Percentiles rank a stretch among this genome's conserved stretches.
phyloP scores from a whole-genome alignment of 352 stramenopile species.

The Plasmopara halstedii region DNA sequence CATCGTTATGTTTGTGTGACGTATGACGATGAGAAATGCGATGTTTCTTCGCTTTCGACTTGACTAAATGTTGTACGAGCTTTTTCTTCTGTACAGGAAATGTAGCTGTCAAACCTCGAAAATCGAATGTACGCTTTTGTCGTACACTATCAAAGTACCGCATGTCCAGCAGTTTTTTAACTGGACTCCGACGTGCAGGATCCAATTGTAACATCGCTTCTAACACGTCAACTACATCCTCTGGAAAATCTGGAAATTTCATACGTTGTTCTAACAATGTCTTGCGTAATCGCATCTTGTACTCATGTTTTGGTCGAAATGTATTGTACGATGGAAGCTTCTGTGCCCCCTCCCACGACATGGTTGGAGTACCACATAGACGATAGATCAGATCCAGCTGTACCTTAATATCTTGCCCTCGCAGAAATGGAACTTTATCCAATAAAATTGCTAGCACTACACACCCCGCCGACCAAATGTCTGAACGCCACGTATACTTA shows the following conservation, averaged over 20 bases:
- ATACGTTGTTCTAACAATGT: conserved; percentile 58
- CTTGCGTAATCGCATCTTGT: conserved; percentile 70
- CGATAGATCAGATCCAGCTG: conserved; percentile 79
- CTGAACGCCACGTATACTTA: conserved; percentile 59
- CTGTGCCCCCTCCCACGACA: conserved; percentile 38
- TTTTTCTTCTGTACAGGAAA: conserved; percentile 56
- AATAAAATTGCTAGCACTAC: conserved; percentile 61
- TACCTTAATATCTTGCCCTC: conserved; percentile 45
- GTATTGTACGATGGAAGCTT: conserved; percentile 47
- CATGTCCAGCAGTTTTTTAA: conserved; percentile 50
- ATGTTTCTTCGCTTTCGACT: conserved; percentile 34
- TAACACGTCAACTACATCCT: conserved; percentile 53
- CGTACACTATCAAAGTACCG: conserved; percentile 50
- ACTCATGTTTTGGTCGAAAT: conserved; percentile 67
- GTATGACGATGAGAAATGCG: conserved; percentile 15
- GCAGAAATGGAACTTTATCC: conserved; percentile 52
- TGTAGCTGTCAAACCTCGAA: conserved; percentile 34
- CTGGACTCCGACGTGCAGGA: conserved; percentile 39
- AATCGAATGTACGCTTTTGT: conserved; percentile 27
- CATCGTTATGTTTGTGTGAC: conserved; percentile 18
- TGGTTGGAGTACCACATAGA: conserved; percentile 57
- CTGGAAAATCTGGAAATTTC: conserved; percentile 43
- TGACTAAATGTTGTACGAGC: conserved; percentile 41
- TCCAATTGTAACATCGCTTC: conserved; percentile 75
- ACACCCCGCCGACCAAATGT: conserved; percentile 72